These are phyloP conservation scores for Rachicladosporium sp. DNA, from an alignment of 2,329 filamentous ascomycete species.

Conservation along the genomic window DNA sequence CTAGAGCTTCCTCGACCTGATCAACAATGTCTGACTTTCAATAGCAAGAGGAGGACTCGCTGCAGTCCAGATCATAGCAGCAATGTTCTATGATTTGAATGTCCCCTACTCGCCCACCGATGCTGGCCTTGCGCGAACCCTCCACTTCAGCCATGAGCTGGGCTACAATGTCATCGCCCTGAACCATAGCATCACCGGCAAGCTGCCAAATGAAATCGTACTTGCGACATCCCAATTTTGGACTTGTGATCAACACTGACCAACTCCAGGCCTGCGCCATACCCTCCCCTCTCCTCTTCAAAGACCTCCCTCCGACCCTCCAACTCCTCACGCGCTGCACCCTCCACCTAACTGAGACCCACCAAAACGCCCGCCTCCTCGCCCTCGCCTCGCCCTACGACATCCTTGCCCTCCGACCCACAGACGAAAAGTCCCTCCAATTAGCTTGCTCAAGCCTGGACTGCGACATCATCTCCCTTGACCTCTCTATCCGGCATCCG, in stretches of 20 bases:
- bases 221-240: slow-evolving; percentile 11
- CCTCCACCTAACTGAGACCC: slow-evolving; percentile 61
- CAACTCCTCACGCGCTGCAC: slow-evolving; percentile 74
- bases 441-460: slow-evolving; percentile 68
- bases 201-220: slow-evolving; percentile 54
- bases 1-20: too few relatives aligned
- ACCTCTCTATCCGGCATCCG: slow-evolving; percentile 61
- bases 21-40: too few relatives aligned
- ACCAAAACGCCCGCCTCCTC: slow-evolving; percentile 70
- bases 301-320: slow-evolving; percentile 41
- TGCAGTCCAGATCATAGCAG: slow-evolving; percentile 2
- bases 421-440: slow-evolving; percentile 71
- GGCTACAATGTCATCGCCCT: slow-evolving; percentile 84
- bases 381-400: slow-evolving; percentile 64
- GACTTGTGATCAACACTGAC: slow-evolving; percentile 6
- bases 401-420: slow-evolving; percentile 74
- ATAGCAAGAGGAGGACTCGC: too few relatives aligned
- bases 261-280: slow-evolving; percentile 32
- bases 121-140: slow-evolving; percentile 57
- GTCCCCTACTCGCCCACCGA: slow-evolving; percentile 64
- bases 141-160: slow-evolving; percentile 62
- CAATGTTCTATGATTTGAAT: slow-evolving; percentile 94
- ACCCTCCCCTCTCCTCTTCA: slow-evolving; percentile 35
- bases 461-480: slow-evolving; percentile 77
- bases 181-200: slow-evolving; percentile 62